These are phyloP conservation scores for Colletotrichum spaethianum DNA, from an alignment of 2,329 filamentous ascomycete species.

Conservation along the genomic window DNA sequence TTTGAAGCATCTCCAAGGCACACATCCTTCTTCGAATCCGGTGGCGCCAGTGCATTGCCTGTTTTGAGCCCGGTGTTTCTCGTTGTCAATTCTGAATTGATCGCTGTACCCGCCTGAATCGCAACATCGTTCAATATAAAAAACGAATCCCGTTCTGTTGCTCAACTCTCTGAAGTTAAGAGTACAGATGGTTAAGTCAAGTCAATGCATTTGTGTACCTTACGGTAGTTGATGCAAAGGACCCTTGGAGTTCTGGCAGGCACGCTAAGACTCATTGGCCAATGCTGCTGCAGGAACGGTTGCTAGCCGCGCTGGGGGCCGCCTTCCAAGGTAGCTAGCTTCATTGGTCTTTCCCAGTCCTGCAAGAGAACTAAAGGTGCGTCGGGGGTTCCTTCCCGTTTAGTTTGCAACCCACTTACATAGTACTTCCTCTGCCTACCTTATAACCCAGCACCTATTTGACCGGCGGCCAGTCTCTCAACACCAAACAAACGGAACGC, in stretches of 20 bases:
- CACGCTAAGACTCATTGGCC: slow-evolving; percentile 4
- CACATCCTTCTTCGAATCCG: background rate
- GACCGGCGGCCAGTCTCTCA: background rate
- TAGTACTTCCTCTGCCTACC: background rate
- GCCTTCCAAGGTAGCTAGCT: background rate
- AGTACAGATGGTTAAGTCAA: no score
- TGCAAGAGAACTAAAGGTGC: background rate
- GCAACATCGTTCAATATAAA: background rate
- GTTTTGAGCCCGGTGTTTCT: background rate
- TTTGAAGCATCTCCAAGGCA: background rate
- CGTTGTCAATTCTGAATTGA: background rate
- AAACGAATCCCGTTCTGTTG: background rate
- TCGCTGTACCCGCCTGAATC: no score
- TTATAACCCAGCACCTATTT: background rate
- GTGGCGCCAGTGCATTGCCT: background rate
- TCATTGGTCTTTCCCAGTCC: background rate
- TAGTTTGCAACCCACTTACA: no score
- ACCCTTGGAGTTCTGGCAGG: background rate
- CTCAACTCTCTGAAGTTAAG: background rate
- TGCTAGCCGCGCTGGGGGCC: background rate
- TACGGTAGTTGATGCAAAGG: background rate
- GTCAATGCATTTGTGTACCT: no score
- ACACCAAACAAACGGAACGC: background rate
- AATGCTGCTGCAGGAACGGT: slow-evolving; percentile 22
- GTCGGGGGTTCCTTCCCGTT: background rate